These are phyloP conservation scores for Solanum hybrid DNA, from an alignment of 305 asterid genomes.

Conservation along the genomic window DNA sequence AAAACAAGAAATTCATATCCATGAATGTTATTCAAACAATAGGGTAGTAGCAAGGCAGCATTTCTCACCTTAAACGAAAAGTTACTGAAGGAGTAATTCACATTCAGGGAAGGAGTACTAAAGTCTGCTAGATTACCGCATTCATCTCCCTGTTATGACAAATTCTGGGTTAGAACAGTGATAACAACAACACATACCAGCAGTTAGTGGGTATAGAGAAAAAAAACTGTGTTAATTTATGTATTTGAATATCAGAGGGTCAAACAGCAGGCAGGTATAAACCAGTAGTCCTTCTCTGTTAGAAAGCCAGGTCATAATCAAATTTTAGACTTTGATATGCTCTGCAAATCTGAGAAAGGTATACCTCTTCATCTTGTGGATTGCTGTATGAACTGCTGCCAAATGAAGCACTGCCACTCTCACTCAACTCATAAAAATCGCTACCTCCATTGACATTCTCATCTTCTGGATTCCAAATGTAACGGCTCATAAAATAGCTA, in stretches of 20 bases:
- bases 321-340: background rate
- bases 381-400: conserved; percentile 71
- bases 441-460: conserved; percentile 65
- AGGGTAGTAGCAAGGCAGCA: background rate
- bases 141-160: conserved; percentile 66
- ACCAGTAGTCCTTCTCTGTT: background rate
- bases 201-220: background rate
- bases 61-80: conserved; percentile 86
- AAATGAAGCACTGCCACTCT: conserved; percentile 62
- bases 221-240: background rate
- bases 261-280: background rate
- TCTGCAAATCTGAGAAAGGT: conserved; percentile 5
- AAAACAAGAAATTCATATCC: background rate
- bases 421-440: conserved; percentile 73
- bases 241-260: background rate
- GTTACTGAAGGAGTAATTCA: conserved; percentile 81
- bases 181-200: conserved; percentile 2
- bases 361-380: conserved; percentile 81
- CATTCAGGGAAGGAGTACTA: conserved; percentile 44
- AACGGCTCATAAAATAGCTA: conserved; percentile 96
- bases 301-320: background rate
- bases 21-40: background rate
- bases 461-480: conserved; percentile 88
- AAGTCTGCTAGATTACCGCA: conserved; percentile 76
- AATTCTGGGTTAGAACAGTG: conserved; percentile 3